phyloP scores from a whole-genome alignment of 2,329 filamentous ascomycete species.

The Pseudodiploospora longispora region DNA sequence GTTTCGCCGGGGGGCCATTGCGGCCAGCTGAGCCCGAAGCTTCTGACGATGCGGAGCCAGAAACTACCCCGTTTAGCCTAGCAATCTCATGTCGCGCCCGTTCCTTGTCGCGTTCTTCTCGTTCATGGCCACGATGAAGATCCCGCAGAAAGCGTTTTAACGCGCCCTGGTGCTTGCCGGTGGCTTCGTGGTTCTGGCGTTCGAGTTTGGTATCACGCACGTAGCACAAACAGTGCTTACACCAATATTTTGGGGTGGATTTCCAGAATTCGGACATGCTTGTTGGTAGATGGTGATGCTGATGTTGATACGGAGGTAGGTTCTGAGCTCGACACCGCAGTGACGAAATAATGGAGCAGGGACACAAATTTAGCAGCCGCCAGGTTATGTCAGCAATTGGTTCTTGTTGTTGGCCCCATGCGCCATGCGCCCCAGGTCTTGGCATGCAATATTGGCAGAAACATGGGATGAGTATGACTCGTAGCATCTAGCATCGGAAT shows the following conservation, averaged over 20 bases:
- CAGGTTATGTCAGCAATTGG: too few species aligned
- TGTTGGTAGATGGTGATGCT: not conserved
- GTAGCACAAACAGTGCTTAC: constrained; percentile 88
- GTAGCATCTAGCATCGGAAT: too few species aligned
- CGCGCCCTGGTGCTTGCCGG: constrained; percentile 72
- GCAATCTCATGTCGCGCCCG: constrained; percentile 78
- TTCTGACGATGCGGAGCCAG: constrained; percentile 31
- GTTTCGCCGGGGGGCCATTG: constrained; percentile 4
- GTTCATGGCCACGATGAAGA: constrained; percentile 77
- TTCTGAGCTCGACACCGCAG: not conserved
- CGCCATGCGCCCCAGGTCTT: too few species aligned
- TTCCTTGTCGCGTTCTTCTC: constrained; percentile 72
- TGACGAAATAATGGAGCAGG: too few species aligned
- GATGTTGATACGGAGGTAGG: not conserved
- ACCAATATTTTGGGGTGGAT: constrained; percentile 95
- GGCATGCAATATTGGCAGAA: too few species aligned
- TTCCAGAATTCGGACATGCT: constrained; percentile 98
- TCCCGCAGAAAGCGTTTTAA: constrained; percentile 87
- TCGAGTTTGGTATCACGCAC: constrained; percentile 91
- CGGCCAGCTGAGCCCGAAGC: constrained; percentile 11
- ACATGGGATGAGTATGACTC: too few species aligned
- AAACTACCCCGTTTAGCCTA: constrained; percentile 69
- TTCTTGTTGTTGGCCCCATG: too few species aligned
- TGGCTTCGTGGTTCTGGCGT: constrained; percentile 81
- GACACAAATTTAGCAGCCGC: too few species aligned